Percentiles rank a stretch among this genome's conserved stretches.
Conservation (phyloP, 2,329 filamentous ascomycete genomes). For the Botryotinia convoluta region DNA sequence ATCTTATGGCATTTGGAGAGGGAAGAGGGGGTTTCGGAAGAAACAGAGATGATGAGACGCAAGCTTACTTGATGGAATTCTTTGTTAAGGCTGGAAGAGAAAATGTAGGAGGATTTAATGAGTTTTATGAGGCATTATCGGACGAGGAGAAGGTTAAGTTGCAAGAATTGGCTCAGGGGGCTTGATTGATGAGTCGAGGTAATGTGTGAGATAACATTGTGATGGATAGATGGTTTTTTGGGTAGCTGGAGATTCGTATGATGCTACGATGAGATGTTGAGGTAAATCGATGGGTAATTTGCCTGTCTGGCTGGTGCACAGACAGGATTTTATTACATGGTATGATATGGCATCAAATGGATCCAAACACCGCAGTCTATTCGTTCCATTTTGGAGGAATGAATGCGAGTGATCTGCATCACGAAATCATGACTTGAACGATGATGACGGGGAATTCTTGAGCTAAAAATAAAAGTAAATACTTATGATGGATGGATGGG, state of each 20-base stretch:
- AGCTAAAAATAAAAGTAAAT: neutral
- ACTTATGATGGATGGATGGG: neutral
- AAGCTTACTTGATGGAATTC: conserved; percentile 78
- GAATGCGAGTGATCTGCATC: neutral
- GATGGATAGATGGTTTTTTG: neutral
- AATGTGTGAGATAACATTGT: neutral
- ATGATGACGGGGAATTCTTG: neutral
- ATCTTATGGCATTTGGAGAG: conserved; percentile 77
- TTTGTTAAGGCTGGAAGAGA: conserved; percentile 52
- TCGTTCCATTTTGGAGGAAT: neutral
- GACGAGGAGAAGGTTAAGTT: conserved; percentile 50
- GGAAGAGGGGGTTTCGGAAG: conserved; percentile 54
- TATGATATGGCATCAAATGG: neutral
- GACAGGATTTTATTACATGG: neutral
- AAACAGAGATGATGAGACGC: conserved; percentile 84
- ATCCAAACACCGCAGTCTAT: neutral
- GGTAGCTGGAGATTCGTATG: neutral
- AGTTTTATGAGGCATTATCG: conserved; percentile 39
- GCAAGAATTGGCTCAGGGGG: conserved; percentile 37
- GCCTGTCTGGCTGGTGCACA: neutral
- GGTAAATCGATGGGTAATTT: neutral
- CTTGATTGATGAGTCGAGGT: neutral
- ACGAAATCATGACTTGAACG: neutral
- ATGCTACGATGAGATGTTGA: neutral
- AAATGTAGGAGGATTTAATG: conserved; percentile 41